Percentiles rank a stretch among this genome's conserved stretches.
phyloP scores from a whole-genome alignment of 768 basidiomycete genomes.

The Chalciporus chontae region DNA sequence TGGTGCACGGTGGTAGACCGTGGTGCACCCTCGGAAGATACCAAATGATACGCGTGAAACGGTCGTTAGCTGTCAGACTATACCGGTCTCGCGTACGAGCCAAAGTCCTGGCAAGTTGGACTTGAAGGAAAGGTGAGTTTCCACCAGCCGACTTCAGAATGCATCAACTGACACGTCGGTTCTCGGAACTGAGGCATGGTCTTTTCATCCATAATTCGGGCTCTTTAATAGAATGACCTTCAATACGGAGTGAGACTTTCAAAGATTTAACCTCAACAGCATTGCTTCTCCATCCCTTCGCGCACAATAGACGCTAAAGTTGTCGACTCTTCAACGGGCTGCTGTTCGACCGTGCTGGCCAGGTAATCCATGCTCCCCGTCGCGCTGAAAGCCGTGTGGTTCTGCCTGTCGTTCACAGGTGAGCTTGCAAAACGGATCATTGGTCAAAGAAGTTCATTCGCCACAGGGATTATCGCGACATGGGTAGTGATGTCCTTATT shows the following conservation, averaged over 20 bases:
- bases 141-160: too few relatives aligned
- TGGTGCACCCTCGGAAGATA: too few relatives aligned
- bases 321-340: background rate
- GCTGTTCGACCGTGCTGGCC: background rate
- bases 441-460: background rate
- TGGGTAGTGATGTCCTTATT: conserved; percentile 48
- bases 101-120: too few relatives aligned
- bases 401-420: conserved; percentile 55
- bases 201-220: background rate
- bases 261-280: background rate
- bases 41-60: too few relatives aligned
- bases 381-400: conserved; percentile 56
- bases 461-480: conserved; percentile 47
- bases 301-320: background rate
- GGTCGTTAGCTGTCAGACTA: too few relatives aligned
- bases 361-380: conserved; percentile 46
- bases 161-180: background rate
- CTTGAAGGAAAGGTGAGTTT: background rate
- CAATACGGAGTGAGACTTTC: background rate
- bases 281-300: background rate
- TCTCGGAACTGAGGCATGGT: too few relatives aligned
- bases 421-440: conserved; percentile 2
- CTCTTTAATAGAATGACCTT: background rate
- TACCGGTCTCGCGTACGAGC: too few relatives aligned
- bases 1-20: too few relatives aligned